phyloP scores from a whole-genome alignment of 2,329 filamentous ascomycete species.

The Sclerotinia spermophila region DNA sequence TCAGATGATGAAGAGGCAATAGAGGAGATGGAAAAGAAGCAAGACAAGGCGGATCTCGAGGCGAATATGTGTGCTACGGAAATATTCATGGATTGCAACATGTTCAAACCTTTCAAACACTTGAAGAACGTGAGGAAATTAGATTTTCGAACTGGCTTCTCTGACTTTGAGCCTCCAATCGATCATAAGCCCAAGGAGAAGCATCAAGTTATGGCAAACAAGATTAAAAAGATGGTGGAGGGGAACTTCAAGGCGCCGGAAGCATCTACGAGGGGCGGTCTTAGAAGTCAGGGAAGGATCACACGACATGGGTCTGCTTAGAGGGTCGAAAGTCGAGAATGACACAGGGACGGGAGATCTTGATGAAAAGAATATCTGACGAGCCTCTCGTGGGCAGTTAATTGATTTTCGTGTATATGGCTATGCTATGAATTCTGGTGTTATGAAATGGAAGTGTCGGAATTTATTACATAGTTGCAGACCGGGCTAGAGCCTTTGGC shows the following conservation, averaged over 20 bases:
- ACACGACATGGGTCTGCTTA: not conserved
- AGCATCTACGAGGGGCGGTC: not conserved
- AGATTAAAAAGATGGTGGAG: constrained; percentile 23
- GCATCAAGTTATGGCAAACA: constrained; percentile 18
- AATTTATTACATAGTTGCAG: not conserved
- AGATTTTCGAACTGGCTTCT: constrained; percentile 18
- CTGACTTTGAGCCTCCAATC: not conserved
- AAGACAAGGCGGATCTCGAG: constrained; percentile 16
- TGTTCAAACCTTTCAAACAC: constrained; percentile 18
- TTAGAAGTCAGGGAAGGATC: not conserved
- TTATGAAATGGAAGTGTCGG: not conserved
- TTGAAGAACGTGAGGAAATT: constrained; percentile 22
- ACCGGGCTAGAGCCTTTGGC: not conserved
- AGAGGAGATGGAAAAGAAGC: constrained; percentile 14
- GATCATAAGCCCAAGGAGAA: constrained; percentile 19
- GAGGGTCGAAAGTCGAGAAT: not conserved
- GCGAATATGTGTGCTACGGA: constrained; percentile 23
- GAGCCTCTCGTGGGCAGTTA: too few relatives aligned
- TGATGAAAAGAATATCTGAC: too few relatives aligned
- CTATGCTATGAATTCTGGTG: not conserved
- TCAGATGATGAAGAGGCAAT: constrained; percentile 15
- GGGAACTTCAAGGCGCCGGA: constrained; percentile 18
- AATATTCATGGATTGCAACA: constrained; percentile 23
- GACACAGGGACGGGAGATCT: not conserved
- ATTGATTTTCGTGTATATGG: not conserved